Conservation (phyloP, 2,329 filamentous ascomycete species). For the Mariannaea sp. region DNA sequence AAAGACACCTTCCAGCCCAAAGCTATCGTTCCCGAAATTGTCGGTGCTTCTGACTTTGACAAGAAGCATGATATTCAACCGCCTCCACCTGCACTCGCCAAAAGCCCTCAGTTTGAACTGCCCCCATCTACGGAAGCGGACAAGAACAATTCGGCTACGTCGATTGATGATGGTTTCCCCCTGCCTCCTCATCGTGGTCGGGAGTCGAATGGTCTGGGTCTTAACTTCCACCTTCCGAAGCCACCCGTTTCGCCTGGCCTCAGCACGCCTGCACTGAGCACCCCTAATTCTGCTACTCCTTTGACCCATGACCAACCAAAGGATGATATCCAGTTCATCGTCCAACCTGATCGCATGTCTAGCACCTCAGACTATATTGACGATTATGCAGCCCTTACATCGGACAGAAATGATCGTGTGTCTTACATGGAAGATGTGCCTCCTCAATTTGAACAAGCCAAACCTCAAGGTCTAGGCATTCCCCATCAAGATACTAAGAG, state of each 20-base stretch:
- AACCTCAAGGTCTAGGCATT: slow-evolving; percentile 52
- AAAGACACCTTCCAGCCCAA: slow-evolving; percentile 40
- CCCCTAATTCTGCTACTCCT: slow-evolving; percentile 30
- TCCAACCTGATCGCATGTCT: slow-evolving; percentile 33
- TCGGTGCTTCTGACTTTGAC: slow-evolving; percentile 41
- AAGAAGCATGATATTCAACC: slow-evolving; percentile 40
- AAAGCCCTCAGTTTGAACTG: slow-evolving; percentile 37
- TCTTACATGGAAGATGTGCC: slow-evolving; percentile 30
- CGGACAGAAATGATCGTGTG: slow-evolving; percentile 43
- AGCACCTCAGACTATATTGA: slow-evolving; percentile 43
- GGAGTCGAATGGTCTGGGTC: slow-evolving; percentile 40
- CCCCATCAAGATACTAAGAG: slow-evolving; percentile 61
- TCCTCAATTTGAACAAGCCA: slow-evolving; percentile 26
- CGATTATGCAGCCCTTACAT: slow-evolving; percentile 37
- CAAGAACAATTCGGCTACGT: slow-evolving; percentile 20
- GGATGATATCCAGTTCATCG: slow-evolving; percentile 28
- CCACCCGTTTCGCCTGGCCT: slow-evolving; percentile 25
- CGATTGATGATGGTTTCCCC: slow-evolving; percentile 31
- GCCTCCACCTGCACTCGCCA: slow-evolving; percentile 40
- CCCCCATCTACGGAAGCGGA: slow-evolving; percentile 23
- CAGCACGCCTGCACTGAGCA: slow-evolving; percentile 23
- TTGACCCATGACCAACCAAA: slow-evolving; percentile 21
- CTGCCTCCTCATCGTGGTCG: slow-evolving; percentile 37
- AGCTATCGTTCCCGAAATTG: slow-evolving; percentile 47
- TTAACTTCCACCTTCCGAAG: slow-evolving; percentile 45